A percentile compares a stretch with the other conserved stretches of the same genome.
Evolutionary conservation across 805 yeast genomes (phyloP).

Genomic region (Teunomyces aglyptinius): DNA sequence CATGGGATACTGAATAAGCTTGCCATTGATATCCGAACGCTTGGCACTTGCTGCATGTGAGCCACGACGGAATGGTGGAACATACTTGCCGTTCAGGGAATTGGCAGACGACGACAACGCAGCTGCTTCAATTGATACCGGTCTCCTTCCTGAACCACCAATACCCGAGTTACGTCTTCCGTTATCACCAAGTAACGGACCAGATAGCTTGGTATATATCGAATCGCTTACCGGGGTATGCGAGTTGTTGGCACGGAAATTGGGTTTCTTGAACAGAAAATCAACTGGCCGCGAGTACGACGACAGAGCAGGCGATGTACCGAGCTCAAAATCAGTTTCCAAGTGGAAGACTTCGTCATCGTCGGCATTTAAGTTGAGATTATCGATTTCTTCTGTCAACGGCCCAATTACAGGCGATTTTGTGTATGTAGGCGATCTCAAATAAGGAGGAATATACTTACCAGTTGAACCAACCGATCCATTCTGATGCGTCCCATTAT

Average conservation of each 20-base stretch:
- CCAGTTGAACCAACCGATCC: slow-evolving; percentile 17
- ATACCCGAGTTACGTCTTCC: slow-evolving; percentile 8
- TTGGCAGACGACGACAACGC: slow-evolving; percentile 11
- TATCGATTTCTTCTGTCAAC: slow-evolving; percentile 36
- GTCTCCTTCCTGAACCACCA: slow-evolving; percentile 5
- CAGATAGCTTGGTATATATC: neutral
- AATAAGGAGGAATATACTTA: slow-evolving; percentile 42
- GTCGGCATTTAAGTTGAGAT: slow-evolving; percentile 23
- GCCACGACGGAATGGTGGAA: slow-evolving; percentile 71
- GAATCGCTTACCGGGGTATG: slow-evolving; percentile 7
- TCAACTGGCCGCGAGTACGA: slow-evolving; percentile 6
- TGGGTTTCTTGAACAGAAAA: slow-evolving; percentile 14
- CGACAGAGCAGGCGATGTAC: neutral
- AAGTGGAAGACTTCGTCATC: slow-evolving; percentile 42
- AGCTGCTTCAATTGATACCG: slow-evolving; percentile 7
- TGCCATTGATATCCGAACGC: slow-evolving; percentile 3
- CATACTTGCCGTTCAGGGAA: slow-evolving; percentile 51
- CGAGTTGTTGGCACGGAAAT: slow-evolving; percentile 9
- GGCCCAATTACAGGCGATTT: slow-evolving; percentile 35
- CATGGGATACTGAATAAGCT: slow-evolving; percentile 5
- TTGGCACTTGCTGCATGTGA: slow-evolving; percentile 26
- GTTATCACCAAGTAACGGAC: neutral
- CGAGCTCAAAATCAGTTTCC: slow-evolving; percentile 36
- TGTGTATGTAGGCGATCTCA: slow-evolving; percentile 35
- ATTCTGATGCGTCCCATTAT: neutral